Percentiles rank a stretch among this genome's conserved stretches.
These are phyloP conservation scores for Puccinia horiana DNA, from an alignment of 1,284 basidiomycete species.

Conservation along the genomic window DNA sequence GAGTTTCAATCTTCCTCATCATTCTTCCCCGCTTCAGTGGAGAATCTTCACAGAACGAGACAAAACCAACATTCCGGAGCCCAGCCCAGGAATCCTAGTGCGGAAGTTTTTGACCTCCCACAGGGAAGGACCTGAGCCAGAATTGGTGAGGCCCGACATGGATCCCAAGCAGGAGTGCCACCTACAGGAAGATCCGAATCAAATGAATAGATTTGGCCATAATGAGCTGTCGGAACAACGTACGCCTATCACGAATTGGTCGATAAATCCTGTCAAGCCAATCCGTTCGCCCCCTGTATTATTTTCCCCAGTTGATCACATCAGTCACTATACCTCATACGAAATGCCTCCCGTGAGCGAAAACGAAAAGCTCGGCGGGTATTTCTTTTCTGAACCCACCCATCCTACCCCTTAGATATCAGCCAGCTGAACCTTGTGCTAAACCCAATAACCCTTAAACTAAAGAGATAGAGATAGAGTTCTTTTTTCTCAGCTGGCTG, in stretches of 20 bases:
- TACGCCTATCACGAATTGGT: background rate
- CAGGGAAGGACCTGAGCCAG: constrained; percentile 10
- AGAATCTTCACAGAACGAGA: constrained; percentile 44
- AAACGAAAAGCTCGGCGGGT: background rate
- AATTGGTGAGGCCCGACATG: background rate
- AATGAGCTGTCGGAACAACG: background rate
- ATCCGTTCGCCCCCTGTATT: background rate
- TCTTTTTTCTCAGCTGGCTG: background rate
- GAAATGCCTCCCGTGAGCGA: constrained; percentile 9
- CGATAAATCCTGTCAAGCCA: background rate
- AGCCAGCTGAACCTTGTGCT: too few species aligned
- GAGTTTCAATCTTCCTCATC: background rate
- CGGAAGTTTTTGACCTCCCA: constrained; percentile 14
- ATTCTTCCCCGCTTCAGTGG: background rate
- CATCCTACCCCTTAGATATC: background rate
- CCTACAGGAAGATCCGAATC: background rate
- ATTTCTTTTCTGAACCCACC: background rate
- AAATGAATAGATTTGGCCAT: background rate
- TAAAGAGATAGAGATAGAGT: too few species aligned
- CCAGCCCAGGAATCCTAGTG: constrained; percentile 10
- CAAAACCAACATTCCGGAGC: constrained; percentile 23
- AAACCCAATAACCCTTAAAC: too few species aligned
- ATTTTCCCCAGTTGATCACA: constrained; percentile 2
- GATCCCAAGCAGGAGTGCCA: background rate
- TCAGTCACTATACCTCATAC: constrained; percentile 14